phyloP scores from a whole-genome alignment of 75 land plant species.

The Selaginella tamariscina region DNA sequence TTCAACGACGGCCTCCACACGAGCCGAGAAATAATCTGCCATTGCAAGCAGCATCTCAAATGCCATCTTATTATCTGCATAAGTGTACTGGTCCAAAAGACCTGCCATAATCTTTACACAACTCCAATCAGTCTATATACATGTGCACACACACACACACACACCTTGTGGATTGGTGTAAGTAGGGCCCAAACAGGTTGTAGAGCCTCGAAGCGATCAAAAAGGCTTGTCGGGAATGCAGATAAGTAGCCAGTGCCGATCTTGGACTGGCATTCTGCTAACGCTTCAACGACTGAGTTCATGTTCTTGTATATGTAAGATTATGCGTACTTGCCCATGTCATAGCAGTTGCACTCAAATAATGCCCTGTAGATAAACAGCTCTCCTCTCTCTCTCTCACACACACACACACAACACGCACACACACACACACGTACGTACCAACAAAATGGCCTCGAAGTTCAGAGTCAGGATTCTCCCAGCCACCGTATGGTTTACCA shows the following conservation, averaged over 20 bases:
- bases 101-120: slow-evolving; percentile 69
- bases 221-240: slow-evolving; percentile 78
- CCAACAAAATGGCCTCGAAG: slow-evolving; percentile 94
- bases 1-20: slow-evolving; percentile 60
- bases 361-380: slow-evolving; percentile 49
- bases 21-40: slow-evolving; percentile 62
- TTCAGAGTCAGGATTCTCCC: slow-evolving; percentile 53
- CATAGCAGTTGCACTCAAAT: slow-evolving; percentile 77
- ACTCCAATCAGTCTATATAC: too few species aligned
- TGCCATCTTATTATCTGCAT: slow-evolving; percentile 44
- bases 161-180: slow-evolving; percentile 91
- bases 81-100: slow-evolving; percentile 56
- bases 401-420: too few species aligned
- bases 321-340: slow-evolving; percentile 91
- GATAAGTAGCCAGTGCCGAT: slow-evolving; percentile 85
- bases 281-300: slow-evolving; percentile 46
- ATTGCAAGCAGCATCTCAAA: slow-evolving; percentile 51
- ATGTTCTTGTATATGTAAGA: slow-evolving; percentile 40
- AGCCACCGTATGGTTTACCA: slow-evolving; percentile 68
- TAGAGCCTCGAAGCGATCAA: slow-evolving; percentile 76
- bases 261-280: slow-evolving; percentile 49
- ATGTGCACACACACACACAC: too few species aligned
- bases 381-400: background rate
- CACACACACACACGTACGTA: slow-evolving; percentile 25
- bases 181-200: slow-evolving; percentile 87